phyloP scores from a whole-genome alignment of 257 asterid genomes.

The Marsdenia floribunda region DNA sequence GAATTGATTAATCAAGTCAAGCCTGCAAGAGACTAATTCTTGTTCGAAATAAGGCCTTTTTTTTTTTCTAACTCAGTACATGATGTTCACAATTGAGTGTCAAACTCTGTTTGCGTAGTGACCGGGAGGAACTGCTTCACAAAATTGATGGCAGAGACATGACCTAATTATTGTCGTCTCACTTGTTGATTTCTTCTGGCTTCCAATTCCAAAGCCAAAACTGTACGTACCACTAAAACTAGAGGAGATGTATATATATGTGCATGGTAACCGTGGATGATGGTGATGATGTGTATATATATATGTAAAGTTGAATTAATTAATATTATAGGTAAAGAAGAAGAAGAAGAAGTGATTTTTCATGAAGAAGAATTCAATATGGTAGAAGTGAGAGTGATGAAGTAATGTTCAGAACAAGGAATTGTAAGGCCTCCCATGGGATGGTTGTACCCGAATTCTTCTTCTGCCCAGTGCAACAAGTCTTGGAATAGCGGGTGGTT shows the following conservation, averaged over 20 bases:
- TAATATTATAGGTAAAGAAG: no score
- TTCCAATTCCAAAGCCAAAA: neutral
- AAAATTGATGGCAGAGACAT: slow-evolving; percentile 11
- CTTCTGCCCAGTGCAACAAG: slow-evolving; percentile 50
- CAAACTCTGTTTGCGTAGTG: no score
- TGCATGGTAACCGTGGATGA: neutral
- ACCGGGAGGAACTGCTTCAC: neutral
- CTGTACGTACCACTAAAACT: neutral
- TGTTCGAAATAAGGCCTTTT: no score
- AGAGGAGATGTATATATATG: neutral
- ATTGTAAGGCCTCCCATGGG: slow-evolving; percentile 45
- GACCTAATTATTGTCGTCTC: neutral
- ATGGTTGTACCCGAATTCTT: slow-evolving; percentile 60
- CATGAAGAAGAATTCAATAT: slow-evolving; percentile 12
- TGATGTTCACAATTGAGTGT: no score
- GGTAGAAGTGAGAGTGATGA: slow-evolving; percentile 27
- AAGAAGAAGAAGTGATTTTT: no score
- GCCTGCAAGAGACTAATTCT: no score
- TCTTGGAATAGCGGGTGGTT: slow-evolving; percentile 57
- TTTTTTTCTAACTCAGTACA: no score
- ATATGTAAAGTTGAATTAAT: no score
- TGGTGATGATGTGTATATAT: no score
- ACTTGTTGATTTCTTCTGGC: neutral
- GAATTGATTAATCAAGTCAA: no score
- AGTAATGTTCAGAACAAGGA: slow-evolving; percentile 41